Evolutionary conservation across 1,284 basidiomycete genomes (phyloP).

Genomic region (Ceratobasidium sp.): DNA sequence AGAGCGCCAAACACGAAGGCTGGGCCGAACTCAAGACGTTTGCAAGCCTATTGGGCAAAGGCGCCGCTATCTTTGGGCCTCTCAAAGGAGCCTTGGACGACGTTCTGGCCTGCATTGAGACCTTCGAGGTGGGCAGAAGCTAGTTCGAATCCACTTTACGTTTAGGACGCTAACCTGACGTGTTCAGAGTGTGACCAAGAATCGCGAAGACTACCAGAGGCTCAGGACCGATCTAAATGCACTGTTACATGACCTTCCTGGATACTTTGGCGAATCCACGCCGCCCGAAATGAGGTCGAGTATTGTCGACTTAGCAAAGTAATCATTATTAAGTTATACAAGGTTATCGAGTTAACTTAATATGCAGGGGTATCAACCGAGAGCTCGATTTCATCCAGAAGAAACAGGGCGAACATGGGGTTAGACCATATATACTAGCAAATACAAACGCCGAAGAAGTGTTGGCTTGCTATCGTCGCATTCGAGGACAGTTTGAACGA

Average conservation of each 20-base stretch:
- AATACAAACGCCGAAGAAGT: neutral
- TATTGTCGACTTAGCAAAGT: neutral
- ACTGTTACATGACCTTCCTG: neutral
- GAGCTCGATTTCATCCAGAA: neutral
- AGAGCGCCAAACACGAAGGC: neutral
- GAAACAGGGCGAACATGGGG: neutral
- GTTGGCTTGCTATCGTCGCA: constrained; percentile 11
- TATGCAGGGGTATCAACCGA: neutral
- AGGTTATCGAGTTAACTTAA: neutral
- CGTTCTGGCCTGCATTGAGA: neutral
- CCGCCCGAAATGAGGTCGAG: neutral
- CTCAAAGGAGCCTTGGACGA: neutral
- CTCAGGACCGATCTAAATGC: neutral
- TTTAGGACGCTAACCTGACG: neutral
- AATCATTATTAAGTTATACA: too few species aligned
- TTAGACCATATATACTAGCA: neutral
- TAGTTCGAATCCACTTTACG: neutral
- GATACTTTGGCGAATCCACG: neutral
- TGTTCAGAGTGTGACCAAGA: neutral
- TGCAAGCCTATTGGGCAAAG: neutral
- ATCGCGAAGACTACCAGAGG: neutral
- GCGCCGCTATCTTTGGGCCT: neutral
- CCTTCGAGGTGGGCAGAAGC: neutral
- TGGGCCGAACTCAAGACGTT: constrained; percentile 4
- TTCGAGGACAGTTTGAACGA: constrained; percentile 2